Evolutionary conservation across 108 stramenopile species (phyloP), one percentile per base, ranked within the genome.

Genomic region (Cyclotella cryptica): DNA sequence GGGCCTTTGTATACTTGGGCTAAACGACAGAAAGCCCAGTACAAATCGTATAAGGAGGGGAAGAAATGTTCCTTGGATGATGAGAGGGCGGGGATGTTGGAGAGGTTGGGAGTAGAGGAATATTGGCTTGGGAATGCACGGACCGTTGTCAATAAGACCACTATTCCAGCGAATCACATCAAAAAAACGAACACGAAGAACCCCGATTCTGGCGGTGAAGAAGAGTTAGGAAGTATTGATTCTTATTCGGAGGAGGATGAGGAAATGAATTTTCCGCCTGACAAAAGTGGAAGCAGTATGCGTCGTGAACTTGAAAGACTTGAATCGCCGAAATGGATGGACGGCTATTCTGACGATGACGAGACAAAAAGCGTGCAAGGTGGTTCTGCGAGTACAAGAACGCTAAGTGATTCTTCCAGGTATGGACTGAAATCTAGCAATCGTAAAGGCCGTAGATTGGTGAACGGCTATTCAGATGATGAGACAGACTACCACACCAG

Each of bases 21-120:
- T 5, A 39, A 51, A 15, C 19, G 62, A 19, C 74, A 75, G 55
- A 45, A 54, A 30, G 7, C 19, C 10, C 74, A 75, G 42, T 75
- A 75, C 27, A 41, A 30, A 27, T 30, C 39, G 0, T 66, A 55
- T 26, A 42, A 55, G 66, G 42, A 44, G 22, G 74, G 74, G 4
- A 30, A 43, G 53, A 75, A 75, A 42, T 54, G 41, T 55, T 43
- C 24, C 1, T 52, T 75, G 52, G 65, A 53, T 24, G 65, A 75
- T 2, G 64, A 57, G 19, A 64, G 55, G 65, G 35, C 55, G 7
- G 27, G 24, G 29, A 27, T 75, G 53, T 44, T 75, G 52, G 18
- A 57, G 39, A 28, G 41, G 22, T 9, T 75, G 42, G 54, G 39
- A 14, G 64, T 19, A 24, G 72, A 39, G 15, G 35, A 61, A 8